Conservation (phyloP, 2,329 filamentous ascomycete species). For the Fusarium haematococcum region DNA sequence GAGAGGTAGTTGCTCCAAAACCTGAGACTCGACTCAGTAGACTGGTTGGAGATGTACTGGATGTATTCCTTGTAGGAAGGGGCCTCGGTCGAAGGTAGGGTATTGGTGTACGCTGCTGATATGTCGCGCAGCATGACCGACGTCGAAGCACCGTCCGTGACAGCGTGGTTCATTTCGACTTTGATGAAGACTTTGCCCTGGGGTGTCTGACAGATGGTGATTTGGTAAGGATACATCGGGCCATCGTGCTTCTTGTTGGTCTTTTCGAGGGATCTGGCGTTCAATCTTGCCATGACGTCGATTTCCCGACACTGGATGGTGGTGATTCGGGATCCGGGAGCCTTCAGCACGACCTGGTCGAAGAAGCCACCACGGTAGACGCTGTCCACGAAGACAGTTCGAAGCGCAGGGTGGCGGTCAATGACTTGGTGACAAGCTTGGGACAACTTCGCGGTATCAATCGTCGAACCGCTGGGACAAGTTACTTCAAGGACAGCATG, state of each 20-base stretch:
- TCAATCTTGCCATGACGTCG: constrained; percentile 39
- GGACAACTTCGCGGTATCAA: constrained; percentile 16
- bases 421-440: constrained; percentile 38
- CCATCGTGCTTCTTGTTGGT: constrained; percentile 18
- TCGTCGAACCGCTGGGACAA: background rate
- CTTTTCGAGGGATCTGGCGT: constrained; percentile 26
- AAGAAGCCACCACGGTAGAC: constrained; percentile 32
- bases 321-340: background rate
- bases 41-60: constrained; percentile 23
- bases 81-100: background rate
- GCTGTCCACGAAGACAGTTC: constrained; percentile 50
- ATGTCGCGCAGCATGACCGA: constrained; percentile 46
- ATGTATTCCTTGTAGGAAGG: constrained; percentile 37
- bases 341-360: constrained; percentile 46
- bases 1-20: constrained; percentile 37
- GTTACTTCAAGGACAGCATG: constrained; percentile 29
- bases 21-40: constrained; percentile 12
- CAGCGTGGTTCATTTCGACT: constrained; percentile 51
- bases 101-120: constrained; percentile 40
- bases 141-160: constrained; percentile 51
- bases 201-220: constrained; percentile 41
- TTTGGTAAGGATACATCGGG: constrained; percentile 36
- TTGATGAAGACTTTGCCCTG: constrained; percentile 26
- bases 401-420: constrained; percentile 45
- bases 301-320: constrained; percentile 37